A percentile compares a stretch with the other conserved stretches of the same genome.
Conservation (phyloP, 2,329 filamentous ascomycete species). For the Sclerotinia trifoliorum region DNA sequence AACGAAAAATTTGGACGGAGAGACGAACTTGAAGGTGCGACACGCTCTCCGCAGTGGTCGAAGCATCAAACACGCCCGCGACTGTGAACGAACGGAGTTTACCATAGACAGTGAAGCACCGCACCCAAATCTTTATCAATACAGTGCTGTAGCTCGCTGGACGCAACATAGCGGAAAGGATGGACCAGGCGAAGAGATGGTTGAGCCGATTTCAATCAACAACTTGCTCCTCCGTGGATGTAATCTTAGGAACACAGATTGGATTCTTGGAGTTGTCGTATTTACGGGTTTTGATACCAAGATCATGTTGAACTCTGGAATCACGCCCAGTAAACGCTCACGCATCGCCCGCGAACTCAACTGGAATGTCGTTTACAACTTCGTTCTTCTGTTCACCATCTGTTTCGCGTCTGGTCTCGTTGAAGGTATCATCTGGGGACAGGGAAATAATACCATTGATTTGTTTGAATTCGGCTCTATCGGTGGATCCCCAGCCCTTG, state of each 20-base stretch:
- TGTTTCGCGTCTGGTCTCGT: conserved; percentile 83
- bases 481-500: conserved; percentile 69
- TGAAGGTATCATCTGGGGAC: conserved; percentile 78
- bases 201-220: conserved; percentile 91
- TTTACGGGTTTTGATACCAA: conserved; percentile 97
- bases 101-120: conserved; percentile 85
- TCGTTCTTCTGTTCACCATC: conserved; percentile 83
- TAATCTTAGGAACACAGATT: conserved; percentile 92
- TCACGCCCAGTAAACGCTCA: conserved; percentile 90
- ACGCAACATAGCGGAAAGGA: conserved; percentile 66
- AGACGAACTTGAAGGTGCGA: conserved; percentile 95
- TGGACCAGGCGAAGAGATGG: conserved; percentile 70
- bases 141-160: conserved; percentile 89
- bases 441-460: conserved; percentile 68
- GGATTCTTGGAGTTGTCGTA: conserved; percentile 86
- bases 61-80: conserved; percentile 78
- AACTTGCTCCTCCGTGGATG: conserved; percentile 92
- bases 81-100: conserved; percentile 90
- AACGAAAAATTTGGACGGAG: conserved; percentile 96
- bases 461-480: conserved; percentile 87
- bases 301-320: conserved; percentile 98
- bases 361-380: conserved; percentile 97
- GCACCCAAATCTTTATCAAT: conserved; percentile 92
- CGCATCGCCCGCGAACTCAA: conserved; percentile 91
- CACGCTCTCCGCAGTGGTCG: conserved; percentile 85